A percentile compares a stretch with the other conserved stretches of the same genome.
phyloP scores from a whole-genome alignment of 2,329 filamentous ascomycete genomes.

The Ceratocystis lukuohia region DNA sequence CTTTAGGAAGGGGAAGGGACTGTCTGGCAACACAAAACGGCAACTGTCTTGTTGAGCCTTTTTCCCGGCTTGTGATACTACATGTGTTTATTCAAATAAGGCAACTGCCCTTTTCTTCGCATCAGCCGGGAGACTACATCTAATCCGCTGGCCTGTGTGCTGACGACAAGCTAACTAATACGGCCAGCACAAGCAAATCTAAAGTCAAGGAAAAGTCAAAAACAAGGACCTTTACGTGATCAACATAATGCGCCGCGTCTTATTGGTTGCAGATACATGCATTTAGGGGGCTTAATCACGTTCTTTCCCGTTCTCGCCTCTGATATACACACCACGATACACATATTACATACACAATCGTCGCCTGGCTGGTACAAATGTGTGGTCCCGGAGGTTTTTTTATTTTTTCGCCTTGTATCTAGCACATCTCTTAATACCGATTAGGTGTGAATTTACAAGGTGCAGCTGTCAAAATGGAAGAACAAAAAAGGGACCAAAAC shows the following conservation, averaged over 20 bases:
- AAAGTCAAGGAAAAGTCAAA: too few species aligned
- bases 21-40: not conserved
- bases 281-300: too few species aligned
- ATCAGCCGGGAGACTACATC: too few species aligned
- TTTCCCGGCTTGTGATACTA: too few species aligned
- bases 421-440: not conserved
- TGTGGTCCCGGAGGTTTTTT: not conserved
- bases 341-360: not conserved
- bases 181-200: too few species aligned
- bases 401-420: not conserved
- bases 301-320: not conserved
- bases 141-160: too few species aligned
- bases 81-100: too few species aligned
- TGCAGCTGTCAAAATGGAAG: not conserved
- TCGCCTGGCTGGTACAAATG: not conserved
- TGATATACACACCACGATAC: slow-evolving; percentile 1
- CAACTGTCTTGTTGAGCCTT: not conserved
- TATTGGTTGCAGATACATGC: too few species aligned
- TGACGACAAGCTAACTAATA: too few species aligned
- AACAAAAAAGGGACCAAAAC: not conserved
- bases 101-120: too few species aligned
- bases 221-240: too few species aligned
- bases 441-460: not conserved
- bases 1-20: not conserved
- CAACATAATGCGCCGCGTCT: too few species aligned